Evolutionary conservation across 169 alveolate species (phyloP).

Genomic region (Babesia divergens): DNA sequence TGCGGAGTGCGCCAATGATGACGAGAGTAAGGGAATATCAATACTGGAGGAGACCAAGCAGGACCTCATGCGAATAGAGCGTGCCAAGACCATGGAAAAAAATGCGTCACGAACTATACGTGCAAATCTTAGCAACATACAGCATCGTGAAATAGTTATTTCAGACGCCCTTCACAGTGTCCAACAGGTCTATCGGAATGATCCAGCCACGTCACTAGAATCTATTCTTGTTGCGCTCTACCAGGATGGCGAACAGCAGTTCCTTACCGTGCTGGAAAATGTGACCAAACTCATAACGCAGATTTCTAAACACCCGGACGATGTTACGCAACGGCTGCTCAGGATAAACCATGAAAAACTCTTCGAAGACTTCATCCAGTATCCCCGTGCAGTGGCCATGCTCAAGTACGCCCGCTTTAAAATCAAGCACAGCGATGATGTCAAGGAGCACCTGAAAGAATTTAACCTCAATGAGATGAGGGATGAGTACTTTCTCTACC

Average conservation of each 20-base stretch:
- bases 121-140: slow-evolving; percentile 9
- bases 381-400: slow-evolving; percentile 29
- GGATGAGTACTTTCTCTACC: slow-evolving; percentile 57
- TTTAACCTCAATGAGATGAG: background rate
- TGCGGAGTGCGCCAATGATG: slow-evolving; percentile 3
- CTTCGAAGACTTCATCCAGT: slow-evolving; percentile 24
- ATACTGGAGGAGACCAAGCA: slow-evolving; percentile 44
- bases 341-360: slow-evolving; percentile 49
- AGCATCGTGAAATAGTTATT: background rate
- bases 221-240: slow-evolving; percentile 3
- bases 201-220: slow-evolving; percentile 35
- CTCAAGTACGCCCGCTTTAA: slow-evolving; percentile 50
- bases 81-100: slow-evolving; percentile 5
- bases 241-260: slow-evolving; percentile 12
- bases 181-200: slow-evolving; percentile 24
- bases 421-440: slow-evolving; percentile 33
- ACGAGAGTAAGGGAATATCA: slow-evolving; percentile 2
- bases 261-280: slow-evolving; percentile 17
- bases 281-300: slow-evolving; percentile 17
- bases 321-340: slow-evolving; percentile 20
- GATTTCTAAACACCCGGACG: slow-evolving; percentile 47
- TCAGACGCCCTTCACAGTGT: slow-evolving; percentile 1
- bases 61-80: slow-evolving; percentile 30
- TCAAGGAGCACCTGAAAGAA: slow-evolving; percentile 18
- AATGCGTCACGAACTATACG: background rate